Evolutionary conservation across 148 eudicot genomes (phyloP).

Genomic region (Arbutus unedo): DNA sequence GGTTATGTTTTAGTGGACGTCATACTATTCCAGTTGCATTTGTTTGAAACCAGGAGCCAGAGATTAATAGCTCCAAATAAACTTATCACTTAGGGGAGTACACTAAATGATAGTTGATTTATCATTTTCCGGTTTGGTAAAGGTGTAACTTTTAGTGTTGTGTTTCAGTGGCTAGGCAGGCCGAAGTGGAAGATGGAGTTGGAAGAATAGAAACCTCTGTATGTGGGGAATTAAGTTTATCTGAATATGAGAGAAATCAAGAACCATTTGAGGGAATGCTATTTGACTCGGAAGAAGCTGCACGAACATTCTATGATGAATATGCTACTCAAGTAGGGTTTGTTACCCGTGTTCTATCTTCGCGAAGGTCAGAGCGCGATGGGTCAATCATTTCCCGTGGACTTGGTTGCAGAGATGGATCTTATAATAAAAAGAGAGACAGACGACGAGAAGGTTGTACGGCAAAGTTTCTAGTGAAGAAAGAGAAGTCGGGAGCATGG

Average conservation of each 20-base stretch:
- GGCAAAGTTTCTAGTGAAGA: slow-evolving; percentile 33
- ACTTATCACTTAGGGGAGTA: background rate
- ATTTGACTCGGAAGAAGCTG: slow-evolving; percentile 40
- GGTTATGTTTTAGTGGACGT: background rate
- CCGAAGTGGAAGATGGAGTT: slow-evolving; percentile 20
- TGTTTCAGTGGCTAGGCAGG: slow-evolving; percentile 27
- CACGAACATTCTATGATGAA: slow-evolving; percentile 36
- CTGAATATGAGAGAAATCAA: slow-evolving; percentile 22
- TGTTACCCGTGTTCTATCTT: slow-evolving; percentile 36
- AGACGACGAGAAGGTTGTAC: slow-evolving; percentile 36
- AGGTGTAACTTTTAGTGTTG: background rate
- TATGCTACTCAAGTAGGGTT: slow-evolving; percentile 37
- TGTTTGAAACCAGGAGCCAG: background rate
- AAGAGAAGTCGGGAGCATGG: slow-evolving; percentile 36
- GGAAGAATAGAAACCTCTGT: slow-evolving; percentile 23
- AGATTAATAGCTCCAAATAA: background rate
- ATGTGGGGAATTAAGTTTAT: slow-evolving; percentile 14
- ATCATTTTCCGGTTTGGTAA: background rate
- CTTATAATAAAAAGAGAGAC: slow-evolving; percentile 24
- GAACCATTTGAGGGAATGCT: slow-evolving; percentile 39
- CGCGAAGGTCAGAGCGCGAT: slow-evolving; percentile 42
- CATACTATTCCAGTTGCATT: background rate
- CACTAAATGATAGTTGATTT: too few relatives aligned
- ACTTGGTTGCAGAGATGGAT: slow-evolving; percentile 32
- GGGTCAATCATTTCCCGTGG: slow-evolving; percentile 44